Evolutionary conservation across 345 rosid genomes (phyloP).

Genomic region (Boechera retrofracta): DNA sequence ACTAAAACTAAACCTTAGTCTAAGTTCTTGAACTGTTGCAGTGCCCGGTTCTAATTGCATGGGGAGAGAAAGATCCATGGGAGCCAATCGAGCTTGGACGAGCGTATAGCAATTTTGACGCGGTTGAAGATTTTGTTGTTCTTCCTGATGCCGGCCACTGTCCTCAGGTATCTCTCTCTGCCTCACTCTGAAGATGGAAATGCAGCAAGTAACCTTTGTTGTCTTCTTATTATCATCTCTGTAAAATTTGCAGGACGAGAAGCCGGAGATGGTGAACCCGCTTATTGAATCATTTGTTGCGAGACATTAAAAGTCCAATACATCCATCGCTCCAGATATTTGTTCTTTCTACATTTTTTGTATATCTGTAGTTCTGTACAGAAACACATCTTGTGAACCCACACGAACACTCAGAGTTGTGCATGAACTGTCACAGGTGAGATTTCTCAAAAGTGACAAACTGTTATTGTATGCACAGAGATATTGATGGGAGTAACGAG

Average conservation of each 20-base stretch:
- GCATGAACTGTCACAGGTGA: slow-evolving; percentile 21
- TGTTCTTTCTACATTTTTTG: slow-evolving; percentile 20
- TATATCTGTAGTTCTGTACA: slow-evolving; percentile 20
- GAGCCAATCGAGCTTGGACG: slow-evolving; percentile 84
- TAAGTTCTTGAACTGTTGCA: slow-evolving; percentile 33
- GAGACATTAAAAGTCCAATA: slow-evolving; percentile 48
- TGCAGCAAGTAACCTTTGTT: neutral
- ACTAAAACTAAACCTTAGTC: slow-evolving; percentile 16
- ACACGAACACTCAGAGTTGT: slow-evolving; percentile 1
- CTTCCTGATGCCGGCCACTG: slow-evolving; percentile 88
- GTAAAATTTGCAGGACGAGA: slow-evolving; percentile 69
- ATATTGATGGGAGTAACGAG: neutral
- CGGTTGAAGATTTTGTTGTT: slow-evolving; percentile 75
- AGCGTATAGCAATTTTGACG: slow-evolving; percentile 59
- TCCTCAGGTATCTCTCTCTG: slow-evolving; percentile 70
- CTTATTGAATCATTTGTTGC: slow-evolving; percentile 79
- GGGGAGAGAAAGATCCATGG: slow-evolving; percentile 99
- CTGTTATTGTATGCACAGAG: neutral
- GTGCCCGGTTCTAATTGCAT: slow-evolving; percentile 88
- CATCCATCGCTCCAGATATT: neutral
- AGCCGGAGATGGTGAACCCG: slow-evolving; percentile 87
- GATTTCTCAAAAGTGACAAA: slow-evolving; percentile 5
- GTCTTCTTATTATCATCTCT: neutral
- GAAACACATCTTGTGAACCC: slow-evolving; percentile 24
- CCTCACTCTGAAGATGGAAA: neutral